Conservation (phyloP, 345 rosid species). For the Corchorus capsularis region DNA sequence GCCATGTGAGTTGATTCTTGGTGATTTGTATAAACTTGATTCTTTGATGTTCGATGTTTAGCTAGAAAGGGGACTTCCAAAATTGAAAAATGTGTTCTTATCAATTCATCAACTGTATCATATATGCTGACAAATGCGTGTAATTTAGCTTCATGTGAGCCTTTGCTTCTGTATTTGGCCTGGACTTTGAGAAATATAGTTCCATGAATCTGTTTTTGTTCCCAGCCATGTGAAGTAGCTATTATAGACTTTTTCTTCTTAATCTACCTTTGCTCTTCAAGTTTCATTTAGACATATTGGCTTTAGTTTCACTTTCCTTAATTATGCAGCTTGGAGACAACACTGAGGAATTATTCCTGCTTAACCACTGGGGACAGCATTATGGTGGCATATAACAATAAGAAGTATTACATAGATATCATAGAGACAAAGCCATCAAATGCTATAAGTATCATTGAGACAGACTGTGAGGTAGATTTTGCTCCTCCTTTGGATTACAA, state of each 20-base stretch:
- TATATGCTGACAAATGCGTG: background rate
- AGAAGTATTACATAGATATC: constrained; percentile 95
- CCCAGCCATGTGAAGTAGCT: background rate
- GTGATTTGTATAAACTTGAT: background rate
- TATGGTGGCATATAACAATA: constrained; percentile 98
- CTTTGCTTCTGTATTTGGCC: background rate
- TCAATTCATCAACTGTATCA: background rate
- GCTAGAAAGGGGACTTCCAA: background rate
- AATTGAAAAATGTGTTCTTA: background rate
- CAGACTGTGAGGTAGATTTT: constrained; percentile 99
- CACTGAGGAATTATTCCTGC: constrained; percentile 95
- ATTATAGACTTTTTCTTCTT: background rate
- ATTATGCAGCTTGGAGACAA: constrained; percentile 83
- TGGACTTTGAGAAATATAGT: background rate
- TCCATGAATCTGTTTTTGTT: constrained; percentile 2
- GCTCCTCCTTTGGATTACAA: constrained; percentile 98
- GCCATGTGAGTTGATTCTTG: constrained; percentile 70
- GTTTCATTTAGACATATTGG: background rate
- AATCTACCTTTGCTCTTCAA: background rate
- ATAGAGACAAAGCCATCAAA: constrained; percentile 90
- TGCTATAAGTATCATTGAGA: constrained; percentile 96
- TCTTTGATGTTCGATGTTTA: constrained; percentile 12
- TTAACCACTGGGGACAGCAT: constrained; percentile 96
- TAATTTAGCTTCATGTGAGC: constrained; percentile 5
- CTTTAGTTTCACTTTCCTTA: constrained; percentile 6